Evolutionary conservation across 306 rosid species (phyloP), one percentile per base, ranked within the genome.

Genomic region (Prunus fruticosa): DNA sequence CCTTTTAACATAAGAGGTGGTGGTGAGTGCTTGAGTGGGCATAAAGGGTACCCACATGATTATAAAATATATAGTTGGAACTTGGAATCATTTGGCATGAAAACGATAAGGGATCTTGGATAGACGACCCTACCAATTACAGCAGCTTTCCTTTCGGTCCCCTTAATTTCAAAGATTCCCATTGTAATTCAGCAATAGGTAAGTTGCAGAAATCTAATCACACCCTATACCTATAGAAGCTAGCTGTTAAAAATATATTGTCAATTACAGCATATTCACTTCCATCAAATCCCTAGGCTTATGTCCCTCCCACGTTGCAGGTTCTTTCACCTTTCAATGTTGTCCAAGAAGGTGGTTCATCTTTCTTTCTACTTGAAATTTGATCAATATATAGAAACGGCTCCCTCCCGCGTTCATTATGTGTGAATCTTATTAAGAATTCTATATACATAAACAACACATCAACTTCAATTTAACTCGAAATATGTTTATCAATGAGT

Each of bases 11-110:
- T 49, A 22, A 50, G 64, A 67, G 69, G 77, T 28, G 73, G 80
- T 67, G 69, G 69, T 76, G 73, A 66, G 83, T 79, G 18, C 34
- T 32, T 67, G 79, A 68, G 81, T 57, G 78, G 79, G 73, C 51
- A 71, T 83, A 83, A 79, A 76, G 76, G 81, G 51, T 67, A 60
- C 73, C 65, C 77, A 54, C 54, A 62, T 76, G n/a, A 49, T 54
- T 76, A 81, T 66, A 38, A 67, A 19, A 8, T 61, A 47, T 28
- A 27, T 71, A 27, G 30, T 18, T 19, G 60, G 69, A 73, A 61
- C 57, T 72, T 76, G 75, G 78, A 75, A 78, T 79, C 86, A 58
- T 75, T 72, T 70, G 75, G 82, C 69, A 62, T 38, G 64, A 54
- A 60, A 71, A 75, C 63, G 71, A 83, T 63, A 23, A 15, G 34